Evolutionary conservation across 306 rosid species (phyloP).

Genomic region (Lathyrus oleraceus): DNA sequence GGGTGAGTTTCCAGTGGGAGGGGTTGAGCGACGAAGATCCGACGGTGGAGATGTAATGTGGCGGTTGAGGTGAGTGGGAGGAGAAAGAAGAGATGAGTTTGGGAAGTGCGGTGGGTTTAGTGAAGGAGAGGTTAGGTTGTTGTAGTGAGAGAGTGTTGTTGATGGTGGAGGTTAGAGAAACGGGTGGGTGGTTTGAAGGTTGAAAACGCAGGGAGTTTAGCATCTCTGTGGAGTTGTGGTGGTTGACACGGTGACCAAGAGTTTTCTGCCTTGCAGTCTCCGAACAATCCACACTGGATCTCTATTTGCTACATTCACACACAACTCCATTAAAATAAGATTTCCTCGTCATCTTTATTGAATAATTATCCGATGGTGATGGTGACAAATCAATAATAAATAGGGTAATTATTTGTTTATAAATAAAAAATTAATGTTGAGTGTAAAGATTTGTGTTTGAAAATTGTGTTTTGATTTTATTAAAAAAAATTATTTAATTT

Average conservation of each 20-base stretch:
- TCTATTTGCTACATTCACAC: background rate
- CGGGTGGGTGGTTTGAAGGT: slow-evolving; percentile 36
- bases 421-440: too few species aligned
- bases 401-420: too few species aligned
- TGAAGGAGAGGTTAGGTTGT: slow-evolving; percentile 29
- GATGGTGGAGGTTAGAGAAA: slow-evolving; percentile 19
- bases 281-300: background rate
- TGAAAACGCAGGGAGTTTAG: slow-evolving; percentile 41
- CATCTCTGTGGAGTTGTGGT: slow-evolving; percentile 40
- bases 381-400: too few species aligned
- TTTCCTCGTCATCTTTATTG: too few species aligned
- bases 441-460: too few species aligned
- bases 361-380: too few species aligned
- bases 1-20: slow-evolving; percentile 57
- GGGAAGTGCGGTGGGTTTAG: slow-evolving; percentile 32
- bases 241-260: too few species aligned
- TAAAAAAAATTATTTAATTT: too few species aligned
- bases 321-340: too few species aligned
- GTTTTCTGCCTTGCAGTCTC: slow-evolving; percentile 15
- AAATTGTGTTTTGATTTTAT: too few species aligned
- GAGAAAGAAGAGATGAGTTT: slow-evolving; percentile 37
- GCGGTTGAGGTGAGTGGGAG: slow-evolving; percentile 31
- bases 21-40: slow-evolving; percentile 49
- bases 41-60: slow-evolving; percentile 52
- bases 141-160: slow-evolving; percentile 23